Conservation (phyloP, 345 rosid genomes). For the Excoecaria agallocha region DNA sequence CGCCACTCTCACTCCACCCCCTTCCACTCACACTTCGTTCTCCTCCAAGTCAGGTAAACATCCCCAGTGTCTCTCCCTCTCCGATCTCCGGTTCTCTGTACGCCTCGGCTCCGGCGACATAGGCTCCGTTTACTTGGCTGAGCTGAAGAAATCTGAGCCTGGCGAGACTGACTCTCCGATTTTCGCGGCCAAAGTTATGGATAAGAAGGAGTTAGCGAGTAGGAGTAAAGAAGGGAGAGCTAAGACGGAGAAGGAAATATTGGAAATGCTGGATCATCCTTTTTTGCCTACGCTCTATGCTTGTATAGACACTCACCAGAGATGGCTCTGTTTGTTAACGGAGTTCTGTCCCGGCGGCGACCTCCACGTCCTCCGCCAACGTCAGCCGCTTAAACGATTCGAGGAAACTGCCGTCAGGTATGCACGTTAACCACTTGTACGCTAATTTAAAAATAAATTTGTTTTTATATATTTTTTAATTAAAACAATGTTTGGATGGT, state of each 20-base stretch:
- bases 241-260: constrained; percentile 74
- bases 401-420: constrained; percentile 88
- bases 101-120: constrained; percentile 94
- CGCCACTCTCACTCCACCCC: constrained; percentile 61
- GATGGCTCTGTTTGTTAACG: constrained; percentile 82
- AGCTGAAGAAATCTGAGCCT: constrained; percentile 39
- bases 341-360: constrained; percentile 99
- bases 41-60: constrained; percentile 17
- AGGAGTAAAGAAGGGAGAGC: constrained; percentile 86
- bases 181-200: constrained; percentile 89
- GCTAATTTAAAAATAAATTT: background rate
- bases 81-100: constrained; percentile 74
- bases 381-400: constrained; percentile 69
- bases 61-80: constrained; percentile 42
- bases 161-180: constrained; percentile 5
- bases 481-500: background rate
- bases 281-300: constrained; percentile 81
- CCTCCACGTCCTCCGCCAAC: constrained; percentile 94
- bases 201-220: constrained; percentile 75
- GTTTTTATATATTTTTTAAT: background rate
- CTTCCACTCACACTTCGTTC: constrained; percentile 29
- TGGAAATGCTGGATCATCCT: constrained; percentile 81
- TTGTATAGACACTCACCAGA: constrained; percentile 54
- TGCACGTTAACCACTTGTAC: constrained; percentile 3
- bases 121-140: constrained; percentile 84